A percentile compares a stretch with the other conserved stretches of the same genome.
These are phyloP conservation scores for Globisporangium okanoganense DNA, from an alignment of 352 stramenopile species.

Conservation along the genomic window DNA sequence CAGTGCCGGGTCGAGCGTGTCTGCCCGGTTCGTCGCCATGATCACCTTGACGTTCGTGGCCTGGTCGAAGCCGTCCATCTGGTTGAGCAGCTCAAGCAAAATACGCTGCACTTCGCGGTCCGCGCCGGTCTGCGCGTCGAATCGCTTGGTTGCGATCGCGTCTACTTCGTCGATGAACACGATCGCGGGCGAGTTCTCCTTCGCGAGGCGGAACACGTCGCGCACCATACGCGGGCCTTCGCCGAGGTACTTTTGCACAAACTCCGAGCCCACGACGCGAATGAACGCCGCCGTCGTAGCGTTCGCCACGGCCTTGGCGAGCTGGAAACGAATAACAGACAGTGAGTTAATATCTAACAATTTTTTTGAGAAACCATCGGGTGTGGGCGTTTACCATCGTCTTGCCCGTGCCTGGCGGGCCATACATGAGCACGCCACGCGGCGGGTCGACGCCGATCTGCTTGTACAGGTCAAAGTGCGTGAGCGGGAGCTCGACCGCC, in stretches of 20 bases:
- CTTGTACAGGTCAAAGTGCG: conserved; percentile 99
- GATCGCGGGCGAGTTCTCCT: conserved; percentile 98
- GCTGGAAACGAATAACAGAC: conserved; percentile 14
- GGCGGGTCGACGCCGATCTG: conserved; percentile 99
- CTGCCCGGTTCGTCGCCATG: conserved; percentile 99
- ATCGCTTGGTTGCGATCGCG: conserved; percentile 99
- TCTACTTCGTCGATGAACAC: conserved; percentile 99
- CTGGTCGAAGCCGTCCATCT: conserved; percentile 99
- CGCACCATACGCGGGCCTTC: conserved; percentile 99
- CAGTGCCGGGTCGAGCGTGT: conserved; percentile 99
- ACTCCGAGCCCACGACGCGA: conserved; percentile 96
- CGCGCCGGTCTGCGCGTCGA: conserved; percentile 97
- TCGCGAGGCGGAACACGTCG: conserved; percentile 99
- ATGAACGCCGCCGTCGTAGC: conserved; percentile 99
- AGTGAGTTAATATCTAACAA: too few species aligned
- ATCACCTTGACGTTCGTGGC: conserved; percentile 99
- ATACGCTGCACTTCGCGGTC: conserved; percentile 98
- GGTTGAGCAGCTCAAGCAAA: conserved; percentile 99
- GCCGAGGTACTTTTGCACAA: conserved; percentile 99
- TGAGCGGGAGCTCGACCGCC: conserved; percentile 98
- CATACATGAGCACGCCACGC: conserved; percentile 97
- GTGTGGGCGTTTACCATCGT: conserved; percentile 86
- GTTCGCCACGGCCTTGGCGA: conserved; percentile 99
- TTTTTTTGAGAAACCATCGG: too few species aligned
- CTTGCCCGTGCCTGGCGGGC: conserved; percentile 94